A percentile compares a stretch with the other conserved stretches of the same genome.
Conservation (phyloP, 352 stramenopile species). For the Pythium folliculosum region DNA sequence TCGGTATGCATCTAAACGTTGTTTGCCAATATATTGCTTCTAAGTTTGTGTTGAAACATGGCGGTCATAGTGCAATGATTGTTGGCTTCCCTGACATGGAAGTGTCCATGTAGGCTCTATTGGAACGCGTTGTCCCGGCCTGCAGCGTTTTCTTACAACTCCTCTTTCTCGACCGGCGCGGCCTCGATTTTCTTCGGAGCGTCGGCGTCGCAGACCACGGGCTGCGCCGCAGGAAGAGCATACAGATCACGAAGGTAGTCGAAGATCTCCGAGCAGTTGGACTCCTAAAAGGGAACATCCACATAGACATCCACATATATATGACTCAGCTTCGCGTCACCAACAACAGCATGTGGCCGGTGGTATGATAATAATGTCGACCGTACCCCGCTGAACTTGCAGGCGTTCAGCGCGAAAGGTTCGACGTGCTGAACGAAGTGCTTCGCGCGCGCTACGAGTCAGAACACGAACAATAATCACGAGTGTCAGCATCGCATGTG, state of each 20-base stretch:
- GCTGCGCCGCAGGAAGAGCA: slow-evolving; percentile 36
- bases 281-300: slow-evolving; percentile 33
- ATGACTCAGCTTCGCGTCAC: not conserved
- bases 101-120: not conserved
- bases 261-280: slow-evolving; percentile 63
- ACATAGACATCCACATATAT: not conserved
- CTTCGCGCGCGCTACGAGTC: slow-evolving; percentile 41
- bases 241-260: slow-evolving; percentile 65
- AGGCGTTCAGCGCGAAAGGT: slow-evolving; percentile 59
- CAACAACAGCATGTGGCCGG: not conserved
- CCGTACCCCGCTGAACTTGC: slow-evolving; percentile 52
- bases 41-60: slow-evolving; percentile 14
- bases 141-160: slow-evolving; percentile 33
- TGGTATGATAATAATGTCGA: not conserved
- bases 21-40: slow-evolving; percentile 24
- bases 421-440: slow-evolving; percentile 71
- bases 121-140: not conserved
- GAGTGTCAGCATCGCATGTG: not conserved
- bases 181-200: slow-evolving; percentile 9
- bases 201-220: slow-evolving; percentile 36
- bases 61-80: not conserved
- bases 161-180: slow-evolving; percentile 35
- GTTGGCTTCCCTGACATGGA: too few species aligned
- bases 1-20: slow-evolving; percentile 17
- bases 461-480: not conserved